Conservation (phyloP, 2,329 filamentous ascomycete species). For the Orbilia blumenaviensis region DNA sequence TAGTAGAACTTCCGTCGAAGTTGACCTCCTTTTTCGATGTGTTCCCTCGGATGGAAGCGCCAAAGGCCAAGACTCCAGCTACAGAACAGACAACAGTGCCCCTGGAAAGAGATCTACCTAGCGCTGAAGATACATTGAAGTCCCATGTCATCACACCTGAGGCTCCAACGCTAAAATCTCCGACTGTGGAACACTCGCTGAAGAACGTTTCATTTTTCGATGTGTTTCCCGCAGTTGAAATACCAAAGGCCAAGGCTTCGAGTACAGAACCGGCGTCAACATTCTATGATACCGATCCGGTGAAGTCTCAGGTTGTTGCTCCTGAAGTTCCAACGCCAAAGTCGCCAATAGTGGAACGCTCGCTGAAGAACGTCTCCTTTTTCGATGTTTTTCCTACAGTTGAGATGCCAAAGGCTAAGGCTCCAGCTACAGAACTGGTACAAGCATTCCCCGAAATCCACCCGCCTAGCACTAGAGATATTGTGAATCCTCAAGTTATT, state of each 20-base stretch:
- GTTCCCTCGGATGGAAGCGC: background rate
- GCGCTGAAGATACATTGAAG: background rate
- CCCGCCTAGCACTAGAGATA: background rate
- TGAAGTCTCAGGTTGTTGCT: no score
- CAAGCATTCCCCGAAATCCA: background rate
- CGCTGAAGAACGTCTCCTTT: background rate
- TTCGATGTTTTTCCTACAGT: background rate
- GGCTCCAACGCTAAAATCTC: background rate
- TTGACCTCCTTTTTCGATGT: background rate
- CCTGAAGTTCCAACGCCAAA: no score
- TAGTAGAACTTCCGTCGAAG: background rate
- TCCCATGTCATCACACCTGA: background rate
- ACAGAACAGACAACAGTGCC: background rate
- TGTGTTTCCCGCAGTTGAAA: no score
- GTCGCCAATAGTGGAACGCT: background rate
- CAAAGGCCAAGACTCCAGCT: background rate
- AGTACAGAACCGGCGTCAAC: no score
- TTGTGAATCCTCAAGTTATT: background rate
- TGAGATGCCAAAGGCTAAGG: background rate
- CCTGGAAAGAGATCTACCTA: background rate
- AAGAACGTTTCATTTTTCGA: no score
- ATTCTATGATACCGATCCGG: no score
- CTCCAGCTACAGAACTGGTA: background rate
- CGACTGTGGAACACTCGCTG: no score
- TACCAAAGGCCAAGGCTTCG: no score